phyloP scores from a whole-genome alignment of 2,329 filamentous ascomycete species.

The Clonostachys solani region DNA sequence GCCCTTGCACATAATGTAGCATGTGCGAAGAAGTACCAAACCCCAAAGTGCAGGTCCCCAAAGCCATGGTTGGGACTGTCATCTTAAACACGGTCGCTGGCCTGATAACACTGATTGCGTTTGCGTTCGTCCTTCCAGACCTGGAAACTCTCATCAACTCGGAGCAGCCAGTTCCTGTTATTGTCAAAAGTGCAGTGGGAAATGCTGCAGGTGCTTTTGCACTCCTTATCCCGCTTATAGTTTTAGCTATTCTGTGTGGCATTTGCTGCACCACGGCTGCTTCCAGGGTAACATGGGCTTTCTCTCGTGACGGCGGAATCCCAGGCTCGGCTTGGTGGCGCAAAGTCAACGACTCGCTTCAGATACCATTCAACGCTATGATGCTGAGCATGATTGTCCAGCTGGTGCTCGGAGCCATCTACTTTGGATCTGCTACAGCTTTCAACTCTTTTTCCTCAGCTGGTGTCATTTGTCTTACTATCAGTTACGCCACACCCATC shows the following conservation, averaged over 20 bases:
- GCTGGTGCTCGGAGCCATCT: slow-evolving; percentile 59
- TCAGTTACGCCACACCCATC: slow-evolving; percentile 64
- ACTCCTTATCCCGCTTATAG: slow-evolving; percentile 58
- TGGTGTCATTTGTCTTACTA: slow-evolving; percentile 66
- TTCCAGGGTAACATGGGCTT: slow-evolving; percentile 64
- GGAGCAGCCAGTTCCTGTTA: slow-evolving; percentile 59
- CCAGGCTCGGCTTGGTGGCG: slow-evolving; percentile 59
- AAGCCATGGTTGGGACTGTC: slow-evolving; percentile 66
- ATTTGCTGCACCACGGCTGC: slow-evolving; percentile 66
- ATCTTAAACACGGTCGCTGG: slow-evolving; percentile 62
- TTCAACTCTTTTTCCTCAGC: slow-evolving; percentile 69
- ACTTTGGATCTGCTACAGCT: slow-evolving; percentile 64
- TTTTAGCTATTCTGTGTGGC: slow-evolving; percentile 62
- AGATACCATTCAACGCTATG: slow-evolving; percentile 67
- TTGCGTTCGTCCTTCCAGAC: slow-evolving; percentile 65
- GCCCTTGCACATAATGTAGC: not conserved
- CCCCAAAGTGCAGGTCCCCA: slow-evolving; percentile 51
- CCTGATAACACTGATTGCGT: slow-evolving; percentile 62
- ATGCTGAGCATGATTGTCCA: slow-evolving; percentile 65
- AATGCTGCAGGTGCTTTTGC: slow-evolving; percentile 56
- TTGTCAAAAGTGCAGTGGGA: slow-evolving; percentile 59
- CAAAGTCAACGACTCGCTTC: slow-evolving; percentile 53
- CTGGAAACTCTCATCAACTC: slow-evolving; percentile 48
- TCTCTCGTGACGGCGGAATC: slow-evolving; percentile 65
- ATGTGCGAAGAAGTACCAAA: not conserved